These are phyloP conservation scores for Phycomyces blakesleeanus DNA, from an alignment of 192 early-diverging fungal species.

Conservation along the genomic window DNA sequence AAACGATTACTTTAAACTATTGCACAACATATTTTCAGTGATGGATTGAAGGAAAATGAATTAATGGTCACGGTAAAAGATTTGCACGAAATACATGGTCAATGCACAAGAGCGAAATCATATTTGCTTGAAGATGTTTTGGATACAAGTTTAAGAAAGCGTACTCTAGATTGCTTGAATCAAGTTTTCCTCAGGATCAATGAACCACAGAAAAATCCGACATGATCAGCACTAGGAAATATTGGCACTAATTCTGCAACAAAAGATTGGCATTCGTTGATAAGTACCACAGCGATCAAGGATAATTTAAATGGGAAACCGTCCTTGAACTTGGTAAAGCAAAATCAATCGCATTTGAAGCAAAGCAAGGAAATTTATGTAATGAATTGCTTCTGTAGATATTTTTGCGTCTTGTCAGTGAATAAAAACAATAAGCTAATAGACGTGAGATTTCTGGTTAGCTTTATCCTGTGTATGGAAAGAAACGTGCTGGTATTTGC, in stretches of 20 bases:
- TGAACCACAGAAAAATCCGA: neutral
- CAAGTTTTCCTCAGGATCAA: neutral
- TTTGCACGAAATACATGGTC: neutral
- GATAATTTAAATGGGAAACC: neutral
- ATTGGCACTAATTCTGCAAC: neutral
- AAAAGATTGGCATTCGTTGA: slow-evolving; percentile 5
- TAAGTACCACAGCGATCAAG: slow-evolving; percentile 1
- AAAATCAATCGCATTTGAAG: slow-evolving; percentile 5
- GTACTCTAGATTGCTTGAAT: slow-evolving; percentile 2
- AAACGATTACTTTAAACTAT: slow-evolving; percentile 1
- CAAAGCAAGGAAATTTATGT: neutral
- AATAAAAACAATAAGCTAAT: slow-evolving; percentile 11
- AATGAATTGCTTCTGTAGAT: neutral
- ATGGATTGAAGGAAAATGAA: slow-evolving; percentile 4
- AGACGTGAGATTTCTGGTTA: slow-evolving; percentile 18
- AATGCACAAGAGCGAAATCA: neutral
- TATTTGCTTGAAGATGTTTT: neutral
- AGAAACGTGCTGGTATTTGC: too few relatives aligned
- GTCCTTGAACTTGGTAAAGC: slow-evolving; percentile 8
- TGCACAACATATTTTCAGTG: slow-evolving; percentile 1
- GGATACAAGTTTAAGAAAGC: neutral
- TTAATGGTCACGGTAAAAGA: neutral
- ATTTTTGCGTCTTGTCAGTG: slow-evolving; percentile 4
- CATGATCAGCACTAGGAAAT: neutral
- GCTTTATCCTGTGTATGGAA: slow-evolving; percentile 22